Conservation (phyloP, 1,284 basidiomycete species). For the Serendipita sp. region DNA sequence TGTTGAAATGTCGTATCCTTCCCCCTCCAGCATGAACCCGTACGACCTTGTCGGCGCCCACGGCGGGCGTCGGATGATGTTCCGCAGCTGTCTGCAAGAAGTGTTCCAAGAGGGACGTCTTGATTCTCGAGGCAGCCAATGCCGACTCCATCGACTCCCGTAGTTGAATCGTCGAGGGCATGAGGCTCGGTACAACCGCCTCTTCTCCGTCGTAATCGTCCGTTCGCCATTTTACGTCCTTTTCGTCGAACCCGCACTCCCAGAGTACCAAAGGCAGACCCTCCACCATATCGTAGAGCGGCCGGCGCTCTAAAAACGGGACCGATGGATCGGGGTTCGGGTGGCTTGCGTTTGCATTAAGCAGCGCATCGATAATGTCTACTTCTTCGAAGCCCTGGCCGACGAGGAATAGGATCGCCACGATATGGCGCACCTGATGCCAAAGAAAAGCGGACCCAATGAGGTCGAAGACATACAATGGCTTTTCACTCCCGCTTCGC, state of each 20-base stretch:
- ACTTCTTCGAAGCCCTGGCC: slow-evolving; percentile 72
- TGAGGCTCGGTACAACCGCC: slow-evolving; percentile 17
- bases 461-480: slow-evolving; percentile 72
- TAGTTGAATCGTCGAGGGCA: slow-evolving; percentile 28
- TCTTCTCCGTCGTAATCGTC: slow-evolving; percentile 29
- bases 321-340: slow-evolving; percentile 30
- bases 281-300: slow-evolving; percentile 87
- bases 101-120: slow-evolving; percentile 43
- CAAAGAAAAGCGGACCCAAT: slow-evolving; percentile 86
- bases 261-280: slow-evolving; percentile 84
- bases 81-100: slow-evolving; percentile 41
- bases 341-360: slow-evolving; percentile 43
- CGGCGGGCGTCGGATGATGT: slow-evolving; percentile 27
- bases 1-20: slow-evolving; percentile 39
- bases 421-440: slow-evolving; percentile 95
- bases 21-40: slow-evolving; percentile 66
- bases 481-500: slow-evolving; percentile 16
- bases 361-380: slow-evolving; percentile 53
- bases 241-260: slow-evolving; percentile 68
- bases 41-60: slow-evolving; percentile 22
- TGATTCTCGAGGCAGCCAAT: slow-evolving; percentile 41
- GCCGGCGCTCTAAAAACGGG: slow-evolving; percentile 48
- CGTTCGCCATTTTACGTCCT: slow-evolving; percentile 62
- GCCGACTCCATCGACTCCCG: slow-evolving; percentile 47
- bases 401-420: slow-evolving; percentile 83